Conservation (phyloP, 2,329 filamentous ascomycete species). For the Trichoderma guizhouense region DNA sequence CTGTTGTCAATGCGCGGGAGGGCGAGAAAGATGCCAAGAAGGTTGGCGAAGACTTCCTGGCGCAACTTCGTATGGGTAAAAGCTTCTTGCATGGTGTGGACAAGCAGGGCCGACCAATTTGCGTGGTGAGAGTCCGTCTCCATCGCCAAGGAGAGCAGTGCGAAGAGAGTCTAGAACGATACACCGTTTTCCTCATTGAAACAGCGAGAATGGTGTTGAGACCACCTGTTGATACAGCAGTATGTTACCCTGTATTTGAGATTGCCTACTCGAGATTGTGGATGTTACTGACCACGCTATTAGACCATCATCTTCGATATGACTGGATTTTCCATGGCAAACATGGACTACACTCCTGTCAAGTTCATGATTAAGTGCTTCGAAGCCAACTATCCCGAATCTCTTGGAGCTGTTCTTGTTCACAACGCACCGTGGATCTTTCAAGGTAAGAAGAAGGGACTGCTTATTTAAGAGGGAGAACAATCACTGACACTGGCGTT, state of each 20-base stretch:
- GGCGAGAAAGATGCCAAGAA: constrained; percentile 61
- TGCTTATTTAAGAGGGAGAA: background rate
- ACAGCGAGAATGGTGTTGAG: constrained; percentile 80
- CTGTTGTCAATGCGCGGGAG: constrained; percentile 56
- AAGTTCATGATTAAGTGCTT: constrained; percentile 99
- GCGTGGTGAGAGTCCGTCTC: constrained; percentile 76
- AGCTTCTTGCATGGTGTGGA: constrained; percentile 88
- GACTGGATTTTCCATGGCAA: constrained; percentile 87
- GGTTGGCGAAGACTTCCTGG: constrained; percentile 67
- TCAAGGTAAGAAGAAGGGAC: constrained; percentile 58
- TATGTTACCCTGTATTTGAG: constrained; percentile 46
- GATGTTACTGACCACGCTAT: background rate
- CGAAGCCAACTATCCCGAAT: constrained; percentile 97
- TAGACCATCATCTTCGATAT: constrained; percentile 94
- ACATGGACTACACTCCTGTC: constrained; percentile 97
- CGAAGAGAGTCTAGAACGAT: constrained; percentile 77
- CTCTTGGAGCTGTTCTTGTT: constrained; percentile 81
- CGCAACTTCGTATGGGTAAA: constrained; percentile 85
- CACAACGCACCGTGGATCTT: constrained; percentile 98
- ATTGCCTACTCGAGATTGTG: background rate
- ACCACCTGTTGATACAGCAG: constrained; percentile 84
- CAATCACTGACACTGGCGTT: background rate
- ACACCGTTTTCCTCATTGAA: constrained; percentile 92
- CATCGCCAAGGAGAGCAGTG: constrained; percentile 81
- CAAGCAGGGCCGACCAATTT: constrained; percentile 80